Conservation (phyloP, 78 protist species). For the Polysphondylium violaceum region DNA sequence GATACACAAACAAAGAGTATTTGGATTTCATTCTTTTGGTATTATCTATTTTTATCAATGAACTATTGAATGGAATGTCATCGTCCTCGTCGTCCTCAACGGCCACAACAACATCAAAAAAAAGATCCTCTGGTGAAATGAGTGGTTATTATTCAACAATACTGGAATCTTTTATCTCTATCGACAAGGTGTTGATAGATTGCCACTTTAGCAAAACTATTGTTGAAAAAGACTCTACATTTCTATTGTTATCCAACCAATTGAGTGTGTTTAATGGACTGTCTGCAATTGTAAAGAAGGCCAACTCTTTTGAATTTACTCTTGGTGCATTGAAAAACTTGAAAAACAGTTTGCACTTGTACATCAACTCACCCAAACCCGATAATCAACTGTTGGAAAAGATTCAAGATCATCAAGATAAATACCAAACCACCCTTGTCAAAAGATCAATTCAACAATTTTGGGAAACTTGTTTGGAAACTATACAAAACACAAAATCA, state of each 20-base stretch:
- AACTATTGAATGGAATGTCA: too few relatives aligned
- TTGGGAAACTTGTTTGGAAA: constrained; percentile 14
- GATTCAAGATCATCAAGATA: neutral
- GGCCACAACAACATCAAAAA: neutral
- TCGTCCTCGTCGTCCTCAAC: too few relatives aligned
- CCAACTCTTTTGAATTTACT: neutral
- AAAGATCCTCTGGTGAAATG: neutral
- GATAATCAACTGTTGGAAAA: neutral
- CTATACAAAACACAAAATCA: neutral
- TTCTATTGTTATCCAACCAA: neutral
- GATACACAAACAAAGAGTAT: neutral
- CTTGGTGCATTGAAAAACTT: neutral
- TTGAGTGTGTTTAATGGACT: neutral
- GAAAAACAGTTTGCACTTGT: neutral
- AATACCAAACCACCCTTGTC: neutral
- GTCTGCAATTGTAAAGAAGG: neutral
- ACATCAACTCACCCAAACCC: constrained; percentile 9
- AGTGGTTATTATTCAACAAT: too few relatives aligned
- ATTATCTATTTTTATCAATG: neutral
- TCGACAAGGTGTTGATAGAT: neutral
- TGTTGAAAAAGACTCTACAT: neutral
- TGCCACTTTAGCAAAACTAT: neutral
- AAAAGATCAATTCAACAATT: neutral
- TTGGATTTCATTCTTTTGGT: constrained; percentile 10
- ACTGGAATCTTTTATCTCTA: too few relatives aligned